Conservation (phyloP, 2,329 filamentous ascomycete genomes). For the Pseudogymnoascus sp. region DNA sequence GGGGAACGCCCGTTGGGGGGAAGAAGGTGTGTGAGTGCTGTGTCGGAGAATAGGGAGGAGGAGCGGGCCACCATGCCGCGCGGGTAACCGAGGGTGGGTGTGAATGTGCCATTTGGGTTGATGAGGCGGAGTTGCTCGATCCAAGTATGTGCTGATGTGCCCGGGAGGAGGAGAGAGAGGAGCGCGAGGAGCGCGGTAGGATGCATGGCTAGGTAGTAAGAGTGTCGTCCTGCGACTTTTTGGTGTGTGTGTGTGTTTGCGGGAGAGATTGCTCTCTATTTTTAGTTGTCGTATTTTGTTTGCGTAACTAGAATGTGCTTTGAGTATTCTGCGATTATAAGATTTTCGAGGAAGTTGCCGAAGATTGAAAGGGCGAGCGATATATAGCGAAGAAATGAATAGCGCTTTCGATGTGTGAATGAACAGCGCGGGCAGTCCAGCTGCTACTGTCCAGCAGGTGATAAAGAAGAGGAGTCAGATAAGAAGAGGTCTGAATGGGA, state of each 20-base stretch:
- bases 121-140: constrained; percentile 69
- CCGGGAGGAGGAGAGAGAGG: neutral
- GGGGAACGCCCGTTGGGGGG: neutral
- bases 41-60: constrained; percentile 49
- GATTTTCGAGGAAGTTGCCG: neutral
- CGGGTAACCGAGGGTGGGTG: constrained; percentile 64
- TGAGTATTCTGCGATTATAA: neutral
- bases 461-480: constrained; percentile 6
- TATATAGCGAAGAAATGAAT: constrained; percentile 11
- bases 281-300: neutral
- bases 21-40: constrained; percentile 40
- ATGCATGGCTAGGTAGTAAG: neutral
- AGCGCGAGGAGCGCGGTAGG: neutral
- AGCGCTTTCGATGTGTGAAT: constrained; percentile 1
- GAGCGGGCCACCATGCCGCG: constrained; percentile 60
- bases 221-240: constrained; percentile 4
- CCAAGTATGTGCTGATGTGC: constrained; percentile 65
- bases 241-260: neutral
- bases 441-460: constrained; percentile 8
- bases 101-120: constrained; percentile 63
- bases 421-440: constrained; percentile 1
- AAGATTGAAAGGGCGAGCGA: neutral
- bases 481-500: constrained; percentile 5
- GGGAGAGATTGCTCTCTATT: neutral
- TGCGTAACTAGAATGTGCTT: neutral